phyloP scores from a whole-genome alignment of 768 basidiomycete genomes.

The Suillus subaureus region DNA sequence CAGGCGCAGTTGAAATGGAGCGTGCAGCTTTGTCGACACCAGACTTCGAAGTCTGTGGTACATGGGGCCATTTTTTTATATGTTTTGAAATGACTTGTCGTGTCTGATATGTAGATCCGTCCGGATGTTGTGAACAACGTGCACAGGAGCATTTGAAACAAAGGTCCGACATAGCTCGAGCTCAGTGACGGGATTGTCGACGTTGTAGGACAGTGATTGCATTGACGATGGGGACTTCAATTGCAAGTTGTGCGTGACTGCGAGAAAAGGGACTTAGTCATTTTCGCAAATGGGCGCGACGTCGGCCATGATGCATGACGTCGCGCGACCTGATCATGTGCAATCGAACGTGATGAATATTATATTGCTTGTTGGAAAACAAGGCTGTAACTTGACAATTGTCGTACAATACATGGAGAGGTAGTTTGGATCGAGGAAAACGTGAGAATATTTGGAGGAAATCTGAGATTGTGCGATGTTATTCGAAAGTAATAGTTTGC shows the following conservation, averaged over 20 bases:
- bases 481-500: no score
- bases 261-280: not conserved
- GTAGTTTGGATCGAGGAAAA: no score
- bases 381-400: not conserved
- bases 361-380: not conserved
- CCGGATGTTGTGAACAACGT: not conserved
- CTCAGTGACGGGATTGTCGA: not conserved
- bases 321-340: not conserved
- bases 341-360: not conserved
- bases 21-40: no score
- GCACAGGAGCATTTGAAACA: not conserved
- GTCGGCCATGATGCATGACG: not conserved
- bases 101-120: not conserved
- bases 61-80: not conserved
- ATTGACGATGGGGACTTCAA: no score
- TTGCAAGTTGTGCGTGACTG: no score
- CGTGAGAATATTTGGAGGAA: no score
- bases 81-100: not conserved
- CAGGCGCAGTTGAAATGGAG: no score
- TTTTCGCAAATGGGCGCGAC: not conserved
- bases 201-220: no score
- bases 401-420: not conserved
- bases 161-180: not conserved
- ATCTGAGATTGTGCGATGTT: no score
- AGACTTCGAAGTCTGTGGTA: not conserved